A percentile compares a stretch with the other conserved stretches of the same genome.
Evolutionary conservation across 2,329 filamentous ascomycete genomes (phyloP).

Genomic region (Botrytis sinoallii): DNA sequence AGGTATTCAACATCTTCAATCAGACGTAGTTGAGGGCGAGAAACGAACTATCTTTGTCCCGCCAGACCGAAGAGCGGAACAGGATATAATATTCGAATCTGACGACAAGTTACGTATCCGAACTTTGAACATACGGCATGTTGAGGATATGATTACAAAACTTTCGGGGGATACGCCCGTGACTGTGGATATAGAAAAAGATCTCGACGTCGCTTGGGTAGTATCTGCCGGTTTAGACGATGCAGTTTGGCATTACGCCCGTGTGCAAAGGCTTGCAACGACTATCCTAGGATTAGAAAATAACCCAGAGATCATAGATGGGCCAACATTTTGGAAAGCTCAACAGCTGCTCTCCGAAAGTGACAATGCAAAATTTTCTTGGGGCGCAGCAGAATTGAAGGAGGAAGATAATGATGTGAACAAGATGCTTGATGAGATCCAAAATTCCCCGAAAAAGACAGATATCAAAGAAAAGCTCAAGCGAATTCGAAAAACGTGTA

Average conservation of each 20-base stretch:
- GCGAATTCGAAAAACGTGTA: conserved; percentile 56
- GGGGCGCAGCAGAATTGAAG: conserved; percentile 43
- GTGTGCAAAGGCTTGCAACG: conserved; percentile 58
- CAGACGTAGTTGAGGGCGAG: conserved; percentile 45
- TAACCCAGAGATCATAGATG: conserved; percentile 35
- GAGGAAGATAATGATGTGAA: conserved; percentile 39
- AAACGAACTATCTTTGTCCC: conserved; percentile 54
- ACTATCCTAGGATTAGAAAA: conserved; percentile 46
- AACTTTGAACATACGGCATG: conserved; percentile 62
- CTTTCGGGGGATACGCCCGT: conserved; percentile 30
- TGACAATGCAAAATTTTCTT: conserved; percentile 46
- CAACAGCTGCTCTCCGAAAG: conserved; percentile 44
- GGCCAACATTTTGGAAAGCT: conserved; percentile 39
- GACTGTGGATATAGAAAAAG: conserved; percentile 32
- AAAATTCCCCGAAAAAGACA: conserved; percentile 36
- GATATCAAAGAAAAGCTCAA: conserved; percentile 44
- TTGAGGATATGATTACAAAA: conserved; percentile 57
- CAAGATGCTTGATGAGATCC: conserved; percentile 28
- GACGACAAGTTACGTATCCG: conserved; percentile 48
- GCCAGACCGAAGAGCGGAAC: conserved; percentile 42
- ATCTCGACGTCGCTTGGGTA: conserved; percentile 30
- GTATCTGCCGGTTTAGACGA: conserved; percentile 44
- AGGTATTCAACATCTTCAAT: conserved; percentile 44
- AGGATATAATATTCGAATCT: conserved; percentile 44
- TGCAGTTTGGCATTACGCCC: conserved; percentile 56